phyloP scores from a whole-genome alignment of 192 early-diverging fungal genomes.

The Backusella macrospora region DNA sequence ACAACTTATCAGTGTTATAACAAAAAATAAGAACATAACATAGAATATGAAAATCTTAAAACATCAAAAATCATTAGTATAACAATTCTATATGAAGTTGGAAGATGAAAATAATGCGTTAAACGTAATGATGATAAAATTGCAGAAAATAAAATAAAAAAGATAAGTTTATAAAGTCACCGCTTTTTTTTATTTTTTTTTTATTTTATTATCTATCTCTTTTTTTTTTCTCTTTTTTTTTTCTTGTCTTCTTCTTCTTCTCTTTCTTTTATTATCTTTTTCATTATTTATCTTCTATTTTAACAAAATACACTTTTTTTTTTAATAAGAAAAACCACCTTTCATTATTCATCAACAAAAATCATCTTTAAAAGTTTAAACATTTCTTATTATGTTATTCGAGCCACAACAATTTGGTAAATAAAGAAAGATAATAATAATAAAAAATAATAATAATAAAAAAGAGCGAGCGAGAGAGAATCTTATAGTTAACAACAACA shows the following conservation, averaged over 20 bases:
- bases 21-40: too few species aligned
- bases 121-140: conserved; percentile 12
- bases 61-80: background rate
- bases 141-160: too few species aligned
- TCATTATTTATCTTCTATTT: background rate
- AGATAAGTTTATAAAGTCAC: background rate
- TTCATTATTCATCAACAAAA: background rate
- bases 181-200: background rate
- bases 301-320: too few species aligned
- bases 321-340: background rate
- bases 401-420: conserved; percentile 6
- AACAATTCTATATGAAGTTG: too few species aligned
- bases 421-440: background rate
- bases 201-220: background rate
- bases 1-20: too few species aligned
- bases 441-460: too few species aligned
- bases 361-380: conserved; percentile 12
- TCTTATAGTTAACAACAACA: background rate
- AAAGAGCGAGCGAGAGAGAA: too few species aligned
- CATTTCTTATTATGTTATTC: conserved; percentile 15
- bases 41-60: background rate
- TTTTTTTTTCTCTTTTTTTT: background rate
- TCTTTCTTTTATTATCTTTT: background rate
- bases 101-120: background rate
- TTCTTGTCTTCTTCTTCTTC: background rate